A percentile compares a stretch with the other conserved stretches of the same genome.
phyloP scores from a whole-genome alignment of 192 early-diverging fungal genomes.

The Anaeromyces robustus region DNA sequence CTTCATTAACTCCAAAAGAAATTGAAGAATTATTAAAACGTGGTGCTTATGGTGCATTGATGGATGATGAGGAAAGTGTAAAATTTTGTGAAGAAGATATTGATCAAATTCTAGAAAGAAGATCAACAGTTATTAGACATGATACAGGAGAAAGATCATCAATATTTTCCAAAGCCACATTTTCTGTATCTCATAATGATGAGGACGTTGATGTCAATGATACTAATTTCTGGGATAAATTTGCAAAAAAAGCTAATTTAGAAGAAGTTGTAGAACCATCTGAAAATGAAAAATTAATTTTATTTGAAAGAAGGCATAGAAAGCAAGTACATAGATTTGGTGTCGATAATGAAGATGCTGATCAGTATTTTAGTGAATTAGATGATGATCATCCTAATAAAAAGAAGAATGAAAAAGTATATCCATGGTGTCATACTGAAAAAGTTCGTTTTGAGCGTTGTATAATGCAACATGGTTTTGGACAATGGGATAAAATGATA shows the following conservation, averaged over 20 bases:
- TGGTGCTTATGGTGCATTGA: slow-evolving; percentile 34
- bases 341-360: slow-evolving; percentile 24
- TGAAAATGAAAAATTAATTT: slow-evolving; percentile 37
- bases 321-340: slow-evolving; percentile 46
- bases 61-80: slow-evolving; percentile 63
- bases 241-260: slow-evolving; percentile 58
- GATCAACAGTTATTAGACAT: slow-evolving; percentile 63
- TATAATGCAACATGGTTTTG: slow-evolving; percentile 33
- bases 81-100: slow-evolving; percentile 78
- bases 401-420: slow-evolving; percentile 2
- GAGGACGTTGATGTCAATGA: slow-evolving; percentile 62
- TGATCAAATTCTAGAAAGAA: slow-evolving; percentile 62
- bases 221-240: slow-evolving; percentile 81
- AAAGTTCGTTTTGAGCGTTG: slow-evolving; percentile 26
- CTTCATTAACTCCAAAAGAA: slow-evolving; percentile 51
- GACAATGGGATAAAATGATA: slow-evolving; percentile 44
- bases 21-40: slow-evolving; percentile 59
- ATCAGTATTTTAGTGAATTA: slow-evolving; percentile 8
- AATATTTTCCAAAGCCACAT: slow-evolving; percentile 77
- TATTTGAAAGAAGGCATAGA: slow-evolving; percentile 49
- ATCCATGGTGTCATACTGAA: slow-evolving; percentile 34
- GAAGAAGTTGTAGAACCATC: slow-evolving; percentile 34
- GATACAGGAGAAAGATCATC: slow-evolving; percentile 47
- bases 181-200: slow-evolving; percentile 23
- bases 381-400: slow-evolving; percentile 1